Evolutionary conservation across 1,284 basidiomycete species (phyloP), one percentile per base, ranked within the genome.

Genomic region (Heterobasidion annosum): DNA sequence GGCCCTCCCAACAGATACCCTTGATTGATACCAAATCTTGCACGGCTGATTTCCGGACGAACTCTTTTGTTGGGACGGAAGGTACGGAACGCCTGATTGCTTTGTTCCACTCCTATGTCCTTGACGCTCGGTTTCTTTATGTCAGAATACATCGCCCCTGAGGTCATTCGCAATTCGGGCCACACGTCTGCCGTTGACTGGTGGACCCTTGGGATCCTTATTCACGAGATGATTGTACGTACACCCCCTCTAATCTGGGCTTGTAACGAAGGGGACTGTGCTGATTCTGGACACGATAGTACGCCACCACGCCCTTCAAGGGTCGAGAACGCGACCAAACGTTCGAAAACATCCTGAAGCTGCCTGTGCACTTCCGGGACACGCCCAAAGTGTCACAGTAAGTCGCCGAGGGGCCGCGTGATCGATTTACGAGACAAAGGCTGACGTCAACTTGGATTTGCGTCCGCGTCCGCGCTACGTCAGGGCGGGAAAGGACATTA

Each of bases 191-290:
- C 97, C 8, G 97, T 99, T 52, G 97, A 99, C 72, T 99, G 96
- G 96, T 98, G 93, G 97, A 99, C 96, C 35, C 76, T 98, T 51
- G 97, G 97, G 43, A 99, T 99, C 64, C 81, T 99, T 64, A 93
- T 99, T 64, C 98, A 96, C 74, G 97, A 99, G 76, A 99, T 99
- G 97, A 97, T 99, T 72, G 93, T 95, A 76, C 78, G 92, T 88
- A 16, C 12, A 7, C 2, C 25, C 25, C 25, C 4, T 25, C 25
- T 25, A 25, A 25, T 25, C 25, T 25, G 25, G 25, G 25, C 55
- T 57, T 35, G 35, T 43, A 45, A 34, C 50, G 19, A 10, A 42
- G 18, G 49, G 13, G 16, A 48, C 9, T 35, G 6, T 50, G 19
- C 33, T 53, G 45, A 42, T 32, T 43, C 56, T 46, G 61, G 16